phyloP scores from a whole-genome alignment of 2,329 filamentous ascomycete genomes.

The Monosporascus sp. region DNA sequence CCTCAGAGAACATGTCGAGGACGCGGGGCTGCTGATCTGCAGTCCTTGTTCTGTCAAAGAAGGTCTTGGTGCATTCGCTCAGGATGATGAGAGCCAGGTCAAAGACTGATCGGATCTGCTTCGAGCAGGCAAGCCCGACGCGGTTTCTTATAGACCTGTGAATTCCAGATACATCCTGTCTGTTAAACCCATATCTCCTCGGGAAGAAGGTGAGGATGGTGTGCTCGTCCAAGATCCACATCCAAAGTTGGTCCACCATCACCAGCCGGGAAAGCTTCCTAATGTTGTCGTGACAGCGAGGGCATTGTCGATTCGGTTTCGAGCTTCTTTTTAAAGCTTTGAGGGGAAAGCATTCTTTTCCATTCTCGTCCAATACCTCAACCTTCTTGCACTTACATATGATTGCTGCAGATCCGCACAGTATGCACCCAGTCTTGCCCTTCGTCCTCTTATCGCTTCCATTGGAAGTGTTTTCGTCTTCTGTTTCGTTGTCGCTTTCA shows the following conservation, averaged over 20 bases:
- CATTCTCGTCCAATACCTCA: no score
- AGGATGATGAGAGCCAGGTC: constrained; percentile 30
- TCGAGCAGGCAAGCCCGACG: constrained; percentile 15
- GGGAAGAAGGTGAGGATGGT: constrained; percentile 37
- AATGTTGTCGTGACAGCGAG: constrained; percentile 8
- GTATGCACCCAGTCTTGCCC: background rate
- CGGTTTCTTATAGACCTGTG: constrained; percentile 34
- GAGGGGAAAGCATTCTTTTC: no score
- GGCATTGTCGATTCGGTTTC: background rate
- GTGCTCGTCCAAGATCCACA: constrained; percentile 35
- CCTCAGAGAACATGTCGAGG: constrained; percentile 35
- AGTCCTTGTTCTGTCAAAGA: constrained; percentile 34
- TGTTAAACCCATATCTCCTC: constrained; percentile 37
- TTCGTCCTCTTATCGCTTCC: no score
- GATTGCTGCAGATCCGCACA: no score
- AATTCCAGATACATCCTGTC: constrained; percentile 33
- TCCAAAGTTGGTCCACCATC: constrained; percentile 41
- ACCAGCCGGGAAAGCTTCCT: constrained; percentile 23
- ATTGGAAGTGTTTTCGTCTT: no score
- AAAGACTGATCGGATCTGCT: constrained; percentile 12
- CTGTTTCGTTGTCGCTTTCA: background rate
- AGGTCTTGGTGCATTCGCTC: constrained; percentile 34
- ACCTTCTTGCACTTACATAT: no score
- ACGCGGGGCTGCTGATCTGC: constrained; percentile 30
- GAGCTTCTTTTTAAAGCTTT: no score